Conservation (phyloP, 176 grass and related monocot genomes). For the Avena sativa region DNA sequence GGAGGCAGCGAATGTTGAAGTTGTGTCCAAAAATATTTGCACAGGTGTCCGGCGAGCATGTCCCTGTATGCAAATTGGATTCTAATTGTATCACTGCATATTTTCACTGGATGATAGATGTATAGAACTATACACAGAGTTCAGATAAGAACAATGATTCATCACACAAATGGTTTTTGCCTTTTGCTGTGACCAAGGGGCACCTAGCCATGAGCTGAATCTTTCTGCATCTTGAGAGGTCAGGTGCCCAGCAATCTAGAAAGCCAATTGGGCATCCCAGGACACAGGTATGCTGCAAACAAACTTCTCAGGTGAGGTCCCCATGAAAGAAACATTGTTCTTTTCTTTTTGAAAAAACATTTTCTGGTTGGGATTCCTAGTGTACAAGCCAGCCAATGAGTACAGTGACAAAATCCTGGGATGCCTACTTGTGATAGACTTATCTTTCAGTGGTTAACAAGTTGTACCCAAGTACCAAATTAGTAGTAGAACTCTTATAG, state of each 20-base stretch:
- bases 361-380: slow-evolving; percentile 31
- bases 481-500: neutral
- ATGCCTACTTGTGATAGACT: slow-evolving; percentile 2
- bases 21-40: neutral
- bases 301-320: slow-evolving; percentile 2
- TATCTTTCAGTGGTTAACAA: slow-evolving; percentile 34
- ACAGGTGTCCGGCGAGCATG: neutral
- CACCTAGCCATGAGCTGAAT: slow-evolving; percentile 22
- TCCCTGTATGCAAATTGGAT: neutral
- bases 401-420: slow-evolving; percentile 33
- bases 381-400: slow-evolving; percentile 28
- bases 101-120: neutral
- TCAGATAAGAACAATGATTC: neutral
- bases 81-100: neutral
- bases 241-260: slow-evolving; percentile 20
- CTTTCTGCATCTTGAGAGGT: slow-evolving; percentile 42
- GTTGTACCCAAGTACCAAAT: neutral
- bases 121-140: neutral
- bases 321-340: slow-evolving; percentile 30
- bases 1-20: neutral
- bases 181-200: slow-evolving; percentile 39
- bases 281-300: slow-evolving; percentile 9
- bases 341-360: neutral
- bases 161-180: slow-evolving; percentile 7
- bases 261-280: neutral